Conservation (phyloP, 306 rosid species). For the Quercus berberidifolia region DNA sequence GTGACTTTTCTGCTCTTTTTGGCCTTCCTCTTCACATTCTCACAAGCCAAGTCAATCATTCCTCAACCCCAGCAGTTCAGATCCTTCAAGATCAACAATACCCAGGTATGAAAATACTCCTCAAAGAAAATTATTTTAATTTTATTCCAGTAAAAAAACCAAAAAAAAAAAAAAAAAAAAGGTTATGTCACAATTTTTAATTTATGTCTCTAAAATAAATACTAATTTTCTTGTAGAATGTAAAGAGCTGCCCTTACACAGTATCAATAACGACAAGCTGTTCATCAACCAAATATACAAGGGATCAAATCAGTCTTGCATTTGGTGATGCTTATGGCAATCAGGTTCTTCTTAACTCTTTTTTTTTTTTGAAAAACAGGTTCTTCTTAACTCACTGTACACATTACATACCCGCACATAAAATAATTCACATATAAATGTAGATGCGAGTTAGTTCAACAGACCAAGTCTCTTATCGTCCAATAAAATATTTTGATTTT, state of each 20-base stretch:
- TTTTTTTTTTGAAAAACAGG: too few relatives aligned
- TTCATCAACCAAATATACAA: constrained; percentile 59
- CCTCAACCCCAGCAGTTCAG: constrained; percentile 33
- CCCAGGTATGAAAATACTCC: constrained; percentile 25
- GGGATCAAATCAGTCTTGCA: constrained; percentile 72
- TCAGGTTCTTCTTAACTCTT: constrained; percentile 47
- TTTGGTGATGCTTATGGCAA: constrained; percentile 90
- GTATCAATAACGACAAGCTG: constrained; percentile 75
- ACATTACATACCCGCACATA: too few relatives aligned
- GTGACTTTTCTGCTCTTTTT: constrained; percentile 22
- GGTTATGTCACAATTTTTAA: too few relatives aligned
- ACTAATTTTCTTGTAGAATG: constrained; percentile 33
- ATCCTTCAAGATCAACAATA: constrained; percentile 36
- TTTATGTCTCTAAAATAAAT: not conserved
- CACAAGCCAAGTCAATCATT: constrained; percentile 25
- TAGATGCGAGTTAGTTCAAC: too few relatives aligned
- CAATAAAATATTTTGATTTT: too few relatives aligned
- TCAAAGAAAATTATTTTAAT: too few relatives aligned
- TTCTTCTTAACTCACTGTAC: constrained; percentile 9
- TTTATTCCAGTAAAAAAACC: too few relatives aligned
- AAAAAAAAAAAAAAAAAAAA: too few relatives aligned
- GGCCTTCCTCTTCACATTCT: constrained; percentile 26
- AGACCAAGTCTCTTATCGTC: too few relatives aligned
- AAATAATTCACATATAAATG: too few relatives aligned
- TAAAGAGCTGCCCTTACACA: constrained; percentile 50